These are phyloP conservation scores for Leptographium flavum DNA, from an alignment of 2,329 filamentous ascomycete species.

Conservation along the genomic window DNA sequence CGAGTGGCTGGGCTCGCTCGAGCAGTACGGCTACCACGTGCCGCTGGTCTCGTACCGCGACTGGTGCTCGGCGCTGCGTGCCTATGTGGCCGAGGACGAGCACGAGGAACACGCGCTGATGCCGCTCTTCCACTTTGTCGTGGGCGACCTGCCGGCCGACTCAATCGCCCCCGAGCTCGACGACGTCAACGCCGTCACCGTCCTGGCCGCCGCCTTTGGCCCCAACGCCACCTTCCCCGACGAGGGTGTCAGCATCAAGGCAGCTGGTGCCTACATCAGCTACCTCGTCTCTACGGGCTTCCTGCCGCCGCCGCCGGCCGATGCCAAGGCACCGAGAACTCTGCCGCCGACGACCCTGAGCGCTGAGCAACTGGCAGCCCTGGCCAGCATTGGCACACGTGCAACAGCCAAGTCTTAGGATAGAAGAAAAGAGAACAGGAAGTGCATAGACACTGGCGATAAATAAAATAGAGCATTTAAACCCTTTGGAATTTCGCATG, in stretches of 20 bases:
- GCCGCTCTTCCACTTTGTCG: constrained; percentile 62
- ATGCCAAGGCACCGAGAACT: too few relatives aligned
- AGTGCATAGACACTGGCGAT: too few relatives aligned
- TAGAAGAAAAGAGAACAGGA: too few relatives aligned
- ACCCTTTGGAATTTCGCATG: too few relatives aligned
- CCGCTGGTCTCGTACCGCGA: constrained; percentile 51
- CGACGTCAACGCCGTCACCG: constrained; percentile 51
- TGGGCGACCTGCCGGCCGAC: constrained; percentile 52
- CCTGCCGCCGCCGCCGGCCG: constrained; percentile 29
- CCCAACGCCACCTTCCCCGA: constrained; percentile 35
- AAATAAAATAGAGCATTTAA: too few relatives aligned
- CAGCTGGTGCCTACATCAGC: constrained; percentile 47
- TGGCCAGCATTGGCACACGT: too few relatives aligned
- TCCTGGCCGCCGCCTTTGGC: constrained; percentile 29
- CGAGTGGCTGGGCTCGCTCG: constrained; percentile 57
- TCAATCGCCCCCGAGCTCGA: constrained; percentile 62
- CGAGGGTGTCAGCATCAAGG: constrained; percentile 46
- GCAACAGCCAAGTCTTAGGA: too few relatives aligned
- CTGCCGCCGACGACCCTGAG: too few relatives aligned
- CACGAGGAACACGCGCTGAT: constrained; percentile 45
- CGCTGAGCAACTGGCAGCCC: too few relatives aligned
- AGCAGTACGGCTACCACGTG: constrained; percentile 58
- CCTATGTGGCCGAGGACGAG: constrained; percentile 50
- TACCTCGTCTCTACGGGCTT: constrained; percentile 52
- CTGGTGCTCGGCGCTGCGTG: constrained; percentile 55